Evolutionary conservation across 192 early-diverging fungal genomes (phyloP).

Genomic region (Backusella westeae): DNA sequence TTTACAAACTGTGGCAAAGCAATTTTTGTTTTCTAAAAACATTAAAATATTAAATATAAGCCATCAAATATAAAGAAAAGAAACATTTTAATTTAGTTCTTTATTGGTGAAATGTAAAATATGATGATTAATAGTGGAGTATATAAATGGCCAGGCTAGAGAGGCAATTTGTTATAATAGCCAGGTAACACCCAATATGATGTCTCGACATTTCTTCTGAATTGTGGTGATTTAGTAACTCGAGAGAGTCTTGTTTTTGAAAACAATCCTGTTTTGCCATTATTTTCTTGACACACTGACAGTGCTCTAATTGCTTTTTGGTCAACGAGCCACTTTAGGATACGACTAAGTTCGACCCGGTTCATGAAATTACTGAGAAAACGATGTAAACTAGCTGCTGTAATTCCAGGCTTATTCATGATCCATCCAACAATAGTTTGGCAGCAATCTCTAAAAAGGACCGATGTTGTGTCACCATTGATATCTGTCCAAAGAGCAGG

Average conservation of each 20-base stretch:
- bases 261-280: neutral
- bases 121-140: too few species aligned
- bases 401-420: neutral
- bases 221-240: neutral
- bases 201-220: neutral
- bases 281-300: neutral
- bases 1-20: too few species aligned
- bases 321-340: neutral
- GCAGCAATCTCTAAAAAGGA: neutral
- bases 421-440: neutral
- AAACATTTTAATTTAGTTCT: too few species aligned
- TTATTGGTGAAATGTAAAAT: too few species aligned
- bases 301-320: neutral
- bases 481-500: neutral
- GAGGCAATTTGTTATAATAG: neutral
- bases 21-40: neutral
- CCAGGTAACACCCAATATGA: neutral
- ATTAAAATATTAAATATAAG: too few species aligned
- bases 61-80: too few species aligned
- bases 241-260: neutral
- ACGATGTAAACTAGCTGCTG: neutral
- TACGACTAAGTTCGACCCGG: neutral
- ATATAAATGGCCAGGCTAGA: neutral
- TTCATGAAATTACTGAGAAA: neutral
- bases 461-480: neutral